Evolutionary conservation across 306 rosid species (phyloP).

Genomic region (Mucuna pruriens): DNA sequence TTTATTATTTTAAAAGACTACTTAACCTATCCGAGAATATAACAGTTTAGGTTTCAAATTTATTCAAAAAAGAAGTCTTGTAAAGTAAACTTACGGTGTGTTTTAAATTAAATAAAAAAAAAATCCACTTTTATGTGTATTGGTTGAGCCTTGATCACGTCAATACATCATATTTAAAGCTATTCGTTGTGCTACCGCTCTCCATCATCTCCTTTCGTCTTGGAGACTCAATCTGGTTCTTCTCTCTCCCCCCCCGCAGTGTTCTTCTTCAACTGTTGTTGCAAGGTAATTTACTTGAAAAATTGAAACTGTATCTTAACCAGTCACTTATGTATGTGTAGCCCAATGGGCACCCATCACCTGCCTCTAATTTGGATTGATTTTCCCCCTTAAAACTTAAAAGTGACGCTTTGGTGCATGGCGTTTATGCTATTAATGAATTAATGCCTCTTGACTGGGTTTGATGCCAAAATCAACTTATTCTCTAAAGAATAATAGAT

Average conservation of each 20-base stretch:
- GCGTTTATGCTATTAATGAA: neutral
- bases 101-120: neutral
- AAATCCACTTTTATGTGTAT: neutral
- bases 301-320: constrained; percentile 11
- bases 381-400: no score
- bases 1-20: no score
- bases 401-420: constrained; percentile 8
- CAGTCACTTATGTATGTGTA: neutral
- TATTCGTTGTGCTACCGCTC: constrained; percentile 21
- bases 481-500: neutral
- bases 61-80: neutral
- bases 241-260: neutral
- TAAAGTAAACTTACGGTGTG: neutral
- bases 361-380: constrained; percentile 10
- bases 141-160: neutral
- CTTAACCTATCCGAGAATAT: no score
- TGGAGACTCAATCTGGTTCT: constrained; percentile 22
- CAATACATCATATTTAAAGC: neutral
- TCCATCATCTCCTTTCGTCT: constrained; percentile 25
- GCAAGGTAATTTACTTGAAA: constrained; percentile 32
- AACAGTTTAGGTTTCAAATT: no score
- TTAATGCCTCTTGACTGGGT: constrained; percentile 8
- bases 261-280: constrained; percentile 31
- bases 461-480: neutral
- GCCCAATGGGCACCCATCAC: neutral